Conservation (phyloP, 805 yeast species). For the Saccharomyces cerevisiae region DNA sequence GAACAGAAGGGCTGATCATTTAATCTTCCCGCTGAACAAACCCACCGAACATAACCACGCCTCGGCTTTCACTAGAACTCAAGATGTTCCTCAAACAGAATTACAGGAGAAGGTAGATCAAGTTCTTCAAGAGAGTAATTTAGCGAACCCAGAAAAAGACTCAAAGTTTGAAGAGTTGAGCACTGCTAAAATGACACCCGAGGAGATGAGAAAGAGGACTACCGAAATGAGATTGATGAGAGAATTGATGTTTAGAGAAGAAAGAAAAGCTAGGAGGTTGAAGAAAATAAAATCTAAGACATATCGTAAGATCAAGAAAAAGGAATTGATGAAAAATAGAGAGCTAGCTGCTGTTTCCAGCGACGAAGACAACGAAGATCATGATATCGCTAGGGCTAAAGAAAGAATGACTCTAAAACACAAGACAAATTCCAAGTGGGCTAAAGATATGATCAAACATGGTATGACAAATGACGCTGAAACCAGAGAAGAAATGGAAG, state of each 20-base stretch:
- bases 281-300: conserved; percentile 92
- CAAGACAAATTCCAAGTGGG: conserved; percentile 85
- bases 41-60: conserved; percentile 38
- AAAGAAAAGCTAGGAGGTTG: conserved; percentile 78
- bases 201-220: conserved; percentile 69
- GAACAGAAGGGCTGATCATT: conserved; percentile 76
- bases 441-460: conserved; percentile 76
- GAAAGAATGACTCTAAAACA: conserved; percentile 92
- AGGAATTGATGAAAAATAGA: conserved; percentile 64
- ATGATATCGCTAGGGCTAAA: conserved; percentile 68
- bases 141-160: conserved; percentile 64
- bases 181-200: conserved; percentile 69
- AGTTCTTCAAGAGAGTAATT: conserved; percentile 54
- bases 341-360: conserved; percentile 46
- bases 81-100: conserved; percentile 42
- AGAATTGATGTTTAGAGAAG: conserved; percentile 93
- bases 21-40: conserved; percentile 59
- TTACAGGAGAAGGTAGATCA: conserved; percentile 59
- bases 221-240: conserved; percentile 85
- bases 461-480: conserved; percentile 84
- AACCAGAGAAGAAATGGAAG: conserved; percentile 84
- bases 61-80: conserved; percentile 45
- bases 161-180: conserved; percentile 84
- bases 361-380: conserved; percentile 50
- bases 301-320: conserved; percentile 77